phyloP scores from a whole-genome alignment of 495 filamentous ascomycete species.

The Hypomontagnella monticulosa region DNA sequence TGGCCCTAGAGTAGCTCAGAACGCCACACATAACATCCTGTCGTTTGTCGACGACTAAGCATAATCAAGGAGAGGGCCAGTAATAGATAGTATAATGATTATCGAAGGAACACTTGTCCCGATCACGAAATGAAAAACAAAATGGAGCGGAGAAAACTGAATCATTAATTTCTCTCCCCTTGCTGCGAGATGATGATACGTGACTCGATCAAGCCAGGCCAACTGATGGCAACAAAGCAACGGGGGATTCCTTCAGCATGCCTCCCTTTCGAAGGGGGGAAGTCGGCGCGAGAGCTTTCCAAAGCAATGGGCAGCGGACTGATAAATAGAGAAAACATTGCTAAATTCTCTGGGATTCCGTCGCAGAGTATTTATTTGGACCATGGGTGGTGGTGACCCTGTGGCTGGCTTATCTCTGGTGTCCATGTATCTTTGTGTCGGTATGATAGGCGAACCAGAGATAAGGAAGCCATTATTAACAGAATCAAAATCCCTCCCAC shows the following conservation, averaged over 20 bases:
- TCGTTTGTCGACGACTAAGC: neutral
- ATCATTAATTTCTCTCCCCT: slow-evolving; percentile 5
- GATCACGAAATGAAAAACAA: neutral
- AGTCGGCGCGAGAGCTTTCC: slow-evolving; percentile 4
- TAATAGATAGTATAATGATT: slow-evolving; percentile 1
- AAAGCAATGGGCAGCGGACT: slow-evolving; percentile 11
- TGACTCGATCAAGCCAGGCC: slow-evolving; percentile 6
- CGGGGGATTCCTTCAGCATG: neutral
- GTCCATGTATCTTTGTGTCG: slow-evolving; percentile 34
- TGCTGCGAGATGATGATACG: slow-evolving; percentile 6
- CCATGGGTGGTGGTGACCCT: slow-evolving; percentile 34
- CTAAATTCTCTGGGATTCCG: slow-evolving; percentile 16
- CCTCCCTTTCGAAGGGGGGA: slow-evolving; percentile 7
- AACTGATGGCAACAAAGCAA: neutral
- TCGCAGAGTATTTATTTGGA: slow-evolving; percentile 38
- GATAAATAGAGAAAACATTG: slow-evolving; percentile 22
- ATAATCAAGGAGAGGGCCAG: slow-evolving; percentile 2
- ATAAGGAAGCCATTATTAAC: slow-evolving; percentile 45
- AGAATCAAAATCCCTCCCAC: slow-evolving; percentile 40
- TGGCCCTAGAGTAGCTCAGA: neutral
- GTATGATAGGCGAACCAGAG: slow-evolving; percentile 42
- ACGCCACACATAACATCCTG: slow-evolving; percentile 8
- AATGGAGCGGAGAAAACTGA: neutral
- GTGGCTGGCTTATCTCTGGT: slow-evolving; percentile 43
- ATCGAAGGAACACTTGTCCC: slow-evolving; percentile 34